Conservation (phyloP, 2,329 filamentous ascomycete species). For the Apiospora rasikravindrae region DNA sequence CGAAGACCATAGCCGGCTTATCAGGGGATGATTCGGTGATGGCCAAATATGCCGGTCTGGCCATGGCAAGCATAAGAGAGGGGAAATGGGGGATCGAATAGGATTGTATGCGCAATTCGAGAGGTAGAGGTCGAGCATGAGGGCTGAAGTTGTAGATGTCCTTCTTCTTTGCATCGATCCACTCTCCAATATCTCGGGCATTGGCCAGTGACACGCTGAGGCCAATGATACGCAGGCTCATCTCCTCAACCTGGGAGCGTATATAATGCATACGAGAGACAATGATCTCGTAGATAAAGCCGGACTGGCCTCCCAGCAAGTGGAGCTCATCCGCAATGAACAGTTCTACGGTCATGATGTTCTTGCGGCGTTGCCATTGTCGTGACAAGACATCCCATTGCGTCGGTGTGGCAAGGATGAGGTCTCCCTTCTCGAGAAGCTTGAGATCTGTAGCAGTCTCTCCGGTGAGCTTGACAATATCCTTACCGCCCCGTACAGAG, state of each 20-base stretch:
- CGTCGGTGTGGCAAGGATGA: constrained; percentile 88
- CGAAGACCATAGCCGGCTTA: constrained; percentile 90
- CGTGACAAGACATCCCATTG: constrained; percentile 97
- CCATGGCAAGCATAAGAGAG: constrained; percentile 98
- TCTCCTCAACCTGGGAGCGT: constrained; percentile 77
- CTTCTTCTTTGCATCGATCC: constrained; percentile 97
- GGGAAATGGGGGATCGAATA: constrained; percentile 97
- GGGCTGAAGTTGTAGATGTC: constrained; percentile 99
- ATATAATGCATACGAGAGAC: constrained; percentile 99
- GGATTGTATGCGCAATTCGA: constrained; percentile 94
- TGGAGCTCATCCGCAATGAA: constrained; percentile 97
- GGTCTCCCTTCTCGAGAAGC: constrained; percentile 82
- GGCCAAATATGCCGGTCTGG: constrained; percentile 88
- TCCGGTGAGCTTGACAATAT: constrained; percentile 90
- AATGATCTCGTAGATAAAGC: constrained; percentile 93
- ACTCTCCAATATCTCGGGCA: constrained; percentile 92
- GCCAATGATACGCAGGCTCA: constrained; percentile 84
- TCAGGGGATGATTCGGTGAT: constrained; percentile 87
- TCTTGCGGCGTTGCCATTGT: constrained; percentile 96
- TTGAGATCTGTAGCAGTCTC: constrained; percentile 92
- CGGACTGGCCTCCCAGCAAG: constrained; percentile 83
- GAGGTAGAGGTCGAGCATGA: constrained; percentile 82
- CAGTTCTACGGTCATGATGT: constrained; percentile 85
- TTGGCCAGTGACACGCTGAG: constrained; percentile 92
- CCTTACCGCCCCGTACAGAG: constrained; percentile 79